Base-by-base conservation (phyloP, 2,329 filamentous ascomycete species). In the Cercospora sojina region DNA sequence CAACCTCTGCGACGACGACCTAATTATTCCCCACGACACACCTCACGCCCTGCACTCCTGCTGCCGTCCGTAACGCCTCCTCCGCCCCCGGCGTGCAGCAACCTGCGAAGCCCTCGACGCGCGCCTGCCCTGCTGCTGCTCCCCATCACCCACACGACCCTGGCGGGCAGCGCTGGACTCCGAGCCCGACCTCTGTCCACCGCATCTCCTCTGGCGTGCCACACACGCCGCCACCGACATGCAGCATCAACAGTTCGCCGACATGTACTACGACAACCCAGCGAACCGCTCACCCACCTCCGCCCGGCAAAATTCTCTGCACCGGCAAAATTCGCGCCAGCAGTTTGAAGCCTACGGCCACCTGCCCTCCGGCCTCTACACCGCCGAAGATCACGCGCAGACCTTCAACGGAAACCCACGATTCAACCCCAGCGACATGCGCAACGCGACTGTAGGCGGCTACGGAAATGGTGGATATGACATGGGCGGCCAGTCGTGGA, bases 401-500 rank as follows among this genome's bases (percentile, higher is more conserved):
- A 73, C 75, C 74, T 79, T 80, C 72, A 77, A 80, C 70, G 76
- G 83, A 81, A 73, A 88, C 83, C 47, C 49, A 6, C 79, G 87
- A 85, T 78, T 81, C 83, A 77, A 83, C 80, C 47, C 60, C 31
- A 57, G 49, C 38, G 90, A 83, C 79, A 88, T 83, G 78, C 83
- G 83, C 72, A 86, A 84, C 73, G 83, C 85, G 72, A 86, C 83
- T 75, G 83, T 84, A 69, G 83, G 82, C 64, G 87, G 84, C 61
- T 90, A 91, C 70, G 85, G 84, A 65, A 84, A 87, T 74, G 83
- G 86, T 73, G 84, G 86, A 73, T 90, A 93, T 72, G 91, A 93
- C 75, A 87, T 88, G 76, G 81, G 83, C 66, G 84, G 85, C n/a
- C 90, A 92, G 75, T 88, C 90, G 20, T 97, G 93, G 93, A 91